These are phyloP conservation scores for Tetrapyrgos nigripes DNA, from an alignment of 1,284 basidiomycete genomes.

Conservation along the genomic window DNA sequence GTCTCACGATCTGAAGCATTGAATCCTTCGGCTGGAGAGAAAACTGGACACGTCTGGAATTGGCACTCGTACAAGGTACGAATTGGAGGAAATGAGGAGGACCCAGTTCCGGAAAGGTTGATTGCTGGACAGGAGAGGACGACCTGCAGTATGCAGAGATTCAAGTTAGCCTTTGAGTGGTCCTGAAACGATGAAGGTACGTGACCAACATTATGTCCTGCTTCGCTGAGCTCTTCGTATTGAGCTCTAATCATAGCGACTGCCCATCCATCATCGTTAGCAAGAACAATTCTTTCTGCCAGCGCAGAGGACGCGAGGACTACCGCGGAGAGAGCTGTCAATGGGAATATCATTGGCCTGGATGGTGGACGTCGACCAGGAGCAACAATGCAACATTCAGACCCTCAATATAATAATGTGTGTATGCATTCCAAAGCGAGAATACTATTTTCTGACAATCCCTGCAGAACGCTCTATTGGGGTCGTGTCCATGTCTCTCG, in stretches of 20 bases:
- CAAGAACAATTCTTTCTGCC: conserved; percentile 22
- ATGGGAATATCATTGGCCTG: not conserved
- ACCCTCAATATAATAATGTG: too few relatives aligned
- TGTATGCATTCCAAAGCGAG: too few relatives aligned
- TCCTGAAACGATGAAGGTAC: not conserved
- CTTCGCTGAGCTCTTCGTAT: conserved; percentile 38
- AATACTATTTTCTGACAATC: too few relatives aligned
- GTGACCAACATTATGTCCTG: conserved; percentile 46
- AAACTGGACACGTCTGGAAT: conserved; percentile 44
- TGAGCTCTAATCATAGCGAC: conserved; percentile 48
- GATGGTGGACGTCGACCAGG: conserved; percentile 30
- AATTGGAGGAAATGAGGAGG: conserved; percentile 26
- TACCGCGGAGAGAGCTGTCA: not conserved
- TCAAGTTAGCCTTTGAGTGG: not conserved
- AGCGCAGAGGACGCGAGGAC: not conserved
- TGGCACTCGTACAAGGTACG: conserved; percentile 40
- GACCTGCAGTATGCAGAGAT: conserved; percentile 28
- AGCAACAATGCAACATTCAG: too few relatives aligned
- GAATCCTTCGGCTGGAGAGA: conserved; percentile 44
- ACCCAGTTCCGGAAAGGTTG: conserved; percentile 47
- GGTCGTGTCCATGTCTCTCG: too few relatives aligned
- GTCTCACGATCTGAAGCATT: conserved; percentile 44
- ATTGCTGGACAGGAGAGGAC: conserved; percentile 45
- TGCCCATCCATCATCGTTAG: conserved; percentile 46
- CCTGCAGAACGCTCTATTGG: too few relatives aligned